These are phyloP conservation scores for Xanthoconium stramineum DNA, from an alignment of 768 basidiomycete species.

Conservation along the genomic window DNA sequence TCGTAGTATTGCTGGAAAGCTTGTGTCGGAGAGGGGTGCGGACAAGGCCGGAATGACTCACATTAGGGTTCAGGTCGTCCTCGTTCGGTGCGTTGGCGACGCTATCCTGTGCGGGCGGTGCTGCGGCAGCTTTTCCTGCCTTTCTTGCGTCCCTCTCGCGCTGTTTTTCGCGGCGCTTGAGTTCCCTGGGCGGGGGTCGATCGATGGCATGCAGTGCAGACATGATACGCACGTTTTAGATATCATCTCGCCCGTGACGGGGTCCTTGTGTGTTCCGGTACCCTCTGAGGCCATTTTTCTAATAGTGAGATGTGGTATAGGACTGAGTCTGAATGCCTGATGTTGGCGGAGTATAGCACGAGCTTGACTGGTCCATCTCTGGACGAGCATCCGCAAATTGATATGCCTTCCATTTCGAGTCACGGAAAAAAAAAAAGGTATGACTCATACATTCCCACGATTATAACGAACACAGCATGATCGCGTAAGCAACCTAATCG, in stretches of 20 bases:
- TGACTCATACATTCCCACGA: too few relatives aligned
- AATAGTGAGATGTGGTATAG: slow-evolving; percentile 2
- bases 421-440: slow-evolving; percentile 16
- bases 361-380: slow-evolving; percentile 21
- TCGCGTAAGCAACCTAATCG: slow-evolving; percentile 31
- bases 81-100: slow-evolving; percentile 51
- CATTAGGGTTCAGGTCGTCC: slow-evolving; percentile 88
- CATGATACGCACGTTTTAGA: slow-evolving; percentile 80
- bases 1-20: slow-evolving; percentile 89
- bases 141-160: slow-evolving; percentile 71
- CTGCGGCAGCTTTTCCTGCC: slow-evolving; percentile 65
- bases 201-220: slow-evolving; percentile 16
- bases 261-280: slow-evolving; percentile 56
- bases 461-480: slow-evolving; percentile 12
- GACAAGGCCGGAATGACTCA: slow-evolving; percentile 40
- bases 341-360: slow-evolving; percentile 12
- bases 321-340: neutral
- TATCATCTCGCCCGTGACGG: slow-evolving; percentile 92
- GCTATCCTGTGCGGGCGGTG: slow-evolving; percentile 35
- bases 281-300: slow-evolving; percentile 40
- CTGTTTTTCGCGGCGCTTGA: slow-evolving; percentile 91
- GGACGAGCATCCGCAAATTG: slow-evolving; percentile 26
- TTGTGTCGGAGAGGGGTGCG: neutral
- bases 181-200: slow-evolving; percentile 56
- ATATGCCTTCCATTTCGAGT: slow-evolving; percentile 30